These are phyloP conservation scores for Kalaharituber pfeilii DNA, from an alignment of 2,329 filamentous ascomycete species.

Conservation along the genomic window DNA sequence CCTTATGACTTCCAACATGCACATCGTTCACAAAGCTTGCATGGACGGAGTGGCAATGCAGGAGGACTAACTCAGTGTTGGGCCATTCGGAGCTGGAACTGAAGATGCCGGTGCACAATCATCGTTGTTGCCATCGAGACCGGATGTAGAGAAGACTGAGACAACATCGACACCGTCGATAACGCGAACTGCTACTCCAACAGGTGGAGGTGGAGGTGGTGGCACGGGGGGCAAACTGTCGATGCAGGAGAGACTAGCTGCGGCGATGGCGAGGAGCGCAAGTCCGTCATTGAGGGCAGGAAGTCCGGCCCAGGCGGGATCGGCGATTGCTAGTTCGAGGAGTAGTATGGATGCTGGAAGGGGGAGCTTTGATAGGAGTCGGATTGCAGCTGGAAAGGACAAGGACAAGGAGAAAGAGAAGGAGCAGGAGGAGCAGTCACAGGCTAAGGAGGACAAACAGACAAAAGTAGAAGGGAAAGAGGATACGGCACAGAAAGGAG, in stretches of 20 bases:
- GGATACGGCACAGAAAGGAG: background rate
- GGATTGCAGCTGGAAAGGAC: slow-evolving; percentile 7
- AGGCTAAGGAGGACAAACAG: slow-evolving; percentile 27
- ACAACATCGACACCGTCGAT: background rate
- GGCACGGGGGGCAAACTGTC: slow-evolving; percentile 10
- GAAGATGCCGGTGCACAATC: too few species aligned
- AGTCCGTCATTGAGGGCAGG: slow-evolving; percentile 31
- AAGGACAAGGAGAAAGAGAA: slow-evolving; percentile 28
- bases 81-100: too few species aligned
- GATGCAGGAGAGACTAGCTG: slow-evolving; percentile 73
- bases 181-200: background rate
- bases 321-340: slow-evolving; percentile 33
- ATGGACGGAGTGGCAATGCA: too few species aligned
- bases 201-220: slow-evolving; percentile 1
- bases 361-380: slow-evolving; percentile 12
- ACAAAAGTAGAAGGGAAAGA: slow-evolving; percentile 1
- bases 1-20: too few species aligned
- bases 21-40: too few species aligned
- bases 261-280: slow-evolving; percentile 54
- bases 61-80: too few species aligned
- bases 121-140: too few species aligned
- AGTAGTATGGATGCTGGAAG: slow-evolving; percentile 5
- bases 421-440: slow-evolving; percentile 27
- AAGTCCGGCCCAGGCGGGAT: slow-evolving; percentile 32
- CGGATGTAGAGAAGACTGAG: too few species aligned